Evolutionary conservation across 148 eudicot species (phyloP), one percentile per base, ranked within the genome.

Genomic region (Gaultheria prostrata): DNA sequence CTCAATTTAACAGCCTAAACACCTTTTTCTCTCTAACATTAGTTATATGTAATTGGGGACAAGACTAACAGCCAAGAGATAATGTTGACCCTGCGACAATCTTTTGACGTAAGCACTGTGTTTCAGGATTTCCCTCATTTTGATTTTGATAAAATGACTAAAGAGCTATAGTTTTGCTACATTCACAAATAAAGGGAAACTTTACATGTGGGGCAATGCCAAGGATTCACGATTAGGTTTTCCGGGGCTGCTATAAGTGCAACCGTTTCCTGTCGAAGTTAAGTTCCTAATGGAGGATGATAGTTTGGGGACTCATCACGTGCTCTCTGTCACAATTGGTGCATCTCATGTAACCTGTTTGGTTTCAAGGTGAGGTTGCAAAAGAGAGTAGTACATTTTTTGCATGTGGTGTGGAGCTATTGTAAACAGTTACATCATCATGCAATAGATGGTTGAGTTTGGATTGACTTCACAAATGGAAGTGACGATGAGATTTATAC

Each of bases 161-260:
- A 77, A 69, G 48, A 77, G 10, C 2, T 61, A 17, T n/a, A n/a
- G n/a, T n/a, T 69, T n/a, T 82, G 33, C 57, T 48, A 24, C 39
- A 78, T 90, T 71, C 53, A 82, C 94, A 94, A 98, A 91, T 59
- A 83, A 88, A 20, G 98, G 99, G 77, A 92, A 91, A 79, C 61
- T 97, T 82, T 97, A 90, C 90, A 97, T 93, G 98, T 95, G 98
- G 98, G 98, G 98, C 48, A 85, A 92, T 84, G 86, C 93, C 17
- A 91, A 93, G 84, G 98, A 97, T 89, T 91, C 91, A 24, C 99
- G 94, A 82, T 82, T 97, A 82, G 99, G 99, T 28, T 88, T 94
- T 63, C 98, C 99, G 35, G 99, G 99, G 50, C 87, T 97, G 78
- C 97, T 95, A n/a, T 92, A 93, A 65, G 83, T 93, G 59, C 97